A percentile compares a stretch with the other conserved stretches of the same genome.
Evolutionary conservation across 1,284 basidiomycete genomes (phyloP).

Genomic region (Melampsora abietis-canadensis): DNA sequence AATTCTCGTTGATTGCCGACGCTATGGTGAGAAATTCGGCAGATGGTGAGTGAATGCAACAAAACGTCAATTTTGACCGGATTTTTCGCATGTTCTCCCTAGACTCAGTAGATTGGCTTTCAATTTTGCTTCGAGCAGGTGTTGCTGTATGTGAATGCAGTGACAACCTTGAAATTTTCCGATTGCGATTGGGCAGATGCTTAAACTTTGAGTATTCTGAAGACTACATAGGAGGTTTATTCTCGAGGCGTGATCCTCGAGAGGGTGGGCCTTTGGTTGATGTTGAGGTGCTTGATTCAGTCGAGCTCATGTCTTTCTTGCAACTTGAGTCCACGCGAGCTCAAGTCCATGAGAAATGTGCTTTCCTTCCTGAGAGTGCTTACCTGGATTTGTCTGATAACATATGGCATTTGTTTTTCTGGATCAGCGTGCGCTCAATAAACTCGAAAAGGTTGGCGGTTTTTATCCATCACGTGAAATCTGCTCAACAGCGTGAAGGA

Average conservation of each 20-base stretch:
- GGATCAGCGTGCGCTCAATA: slow-evolving; percentile 34
- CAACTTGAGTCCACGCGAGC: background rate
- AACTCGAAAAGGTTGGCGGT: slow-evolving; percentile 37
- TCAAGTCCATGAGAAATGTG: too few relatives aligned
- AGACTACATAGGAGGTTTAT: slow-evolving; percentile 42
- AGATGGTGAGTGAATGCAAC: slow-evolving; percentile 10
- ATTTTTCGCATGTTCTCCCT: too few relatives aligned
- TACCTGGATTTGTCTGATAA: background rate
- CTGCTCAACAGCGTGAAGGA: background rate
- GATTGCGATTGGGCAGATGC: slow-evolving; percentile 37
- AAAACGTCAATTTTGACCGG: too few relatives aligned
- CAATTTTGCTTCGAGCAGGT: slow-evolving; percentile 12
- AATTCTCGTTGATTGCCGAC: slow-evolving; percentile 42
- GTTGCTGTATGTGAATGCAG: slow-evolving; percentile 43
- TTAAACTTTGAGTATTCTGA: slow-evolving; percentile 42
- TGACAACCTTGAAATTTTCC: slow-evolving; percentile 38
- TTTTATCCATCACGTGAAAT: background rate
- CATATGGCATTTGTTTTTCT: background rate
- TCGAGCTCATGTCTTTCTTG: background rate
- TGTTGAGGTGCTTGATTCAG: slow-evolving; percentile 26
- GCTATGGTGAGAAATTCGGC: slow-evolving; percentile 41
- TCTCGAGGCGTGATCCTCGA: slow-evolving; percentile 37
- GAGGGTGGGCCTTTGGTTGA: slow-evolving; percentile 41
- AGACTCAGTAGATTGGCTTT: background rate
- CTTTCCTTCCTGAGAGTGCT: background rate